phyloP scores from a whole-genome alignment of 208 protist species.

The Acanthamoeba sp. region DNA sequence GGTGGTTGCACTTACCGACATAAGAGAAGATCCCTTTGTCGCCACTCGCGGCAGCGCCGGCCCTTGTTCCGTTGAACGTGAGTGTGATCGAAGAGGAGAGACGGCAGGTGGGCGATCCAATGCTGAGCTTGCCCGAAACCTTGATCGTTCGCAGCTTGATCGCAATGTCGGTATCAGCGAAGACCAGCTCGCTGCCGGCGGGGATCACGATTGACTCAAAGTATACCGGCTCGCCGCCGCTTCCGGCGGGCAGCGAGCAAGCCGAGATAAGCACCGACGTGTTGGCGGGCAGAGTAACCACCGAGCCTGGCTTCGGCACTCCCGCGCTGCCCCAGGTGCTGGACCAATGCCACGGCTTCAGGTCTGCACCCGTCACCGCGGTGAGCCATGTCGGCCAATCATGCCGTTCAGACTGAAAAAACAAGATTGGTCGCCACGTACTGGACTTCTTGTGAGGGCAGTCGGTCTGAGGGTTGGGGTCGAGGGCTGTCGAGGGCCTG shows the following conservation, averaged over 20 bases:
- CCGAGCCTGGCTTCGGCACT: background rate
- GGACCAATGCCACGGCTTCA: conserved; percentile 72
- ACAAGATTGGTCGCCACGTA: too few relatives aligned
- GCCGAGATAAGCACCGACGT: conserved; percentile 64
- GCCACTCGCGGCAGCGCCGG: background rate
- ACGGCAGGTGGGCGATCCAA: conserved; percentile 80
- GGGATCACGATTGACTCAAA: conserved; percentile 81
- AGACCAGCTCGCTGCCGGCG: conserved; percentile 68
- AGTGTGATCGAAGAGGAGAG: conserved; percentile 58
- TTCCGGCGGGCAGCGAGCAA: conserved; percentile 49
- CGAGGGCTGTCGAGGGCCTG: background rate
- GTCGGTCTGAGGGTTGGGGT: background rate
- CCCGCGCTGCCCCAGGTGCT: conserved; percentile 55
- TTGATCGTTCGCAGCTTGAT: conserved; percentile 68
- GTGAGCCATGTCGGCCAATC: too few relatives aligned
- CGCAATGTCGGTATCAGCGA: conserved; percentile 76
- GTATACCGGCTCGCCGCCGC: background rate
- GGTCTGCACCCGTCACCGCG: background rate
- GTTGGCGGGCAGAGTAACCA: conserved; percentile 57
- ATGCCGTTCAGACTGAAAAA: too few relatives aligned
- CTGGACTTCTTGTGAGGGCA: conserved; percentile 63
- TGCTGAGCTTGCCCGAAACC: conserved; percentile 75
- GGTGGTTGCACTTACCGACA: background rate
- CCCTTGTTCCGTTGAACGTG: conserved; percentile 76
- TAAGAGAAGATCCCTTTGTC: background rate